phyloP scores from a whole-genome alignment of 176 grass and related monocot genomes.

The Aegilops sharonensis region DNA sequence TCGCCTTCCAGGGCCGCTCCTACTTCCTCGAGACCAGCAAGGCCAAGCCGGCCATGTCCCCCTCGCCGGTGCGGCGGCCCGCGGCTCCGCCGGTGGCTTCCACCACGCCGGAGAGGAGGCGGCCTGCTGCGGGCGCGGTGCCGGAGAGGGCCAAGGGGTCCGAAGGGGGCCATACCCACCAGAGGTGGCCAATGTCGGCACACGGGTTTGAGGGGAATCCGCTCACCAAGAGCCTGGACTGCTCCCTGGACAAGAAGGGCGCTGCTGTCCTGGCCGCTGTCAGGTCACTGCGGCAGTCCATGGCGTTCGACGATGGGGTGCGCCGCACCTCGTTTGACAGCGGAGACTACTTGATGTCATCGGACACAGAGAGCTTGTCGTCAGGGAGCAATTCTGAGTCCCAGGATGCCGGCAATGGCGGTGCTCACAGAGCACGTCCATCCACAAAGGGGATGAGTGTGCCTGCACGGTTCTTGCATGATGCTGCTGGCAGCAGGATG shows the following conservation, averaged over 20 bases:
- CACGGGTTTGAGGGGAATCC: constrained; percentile 55
- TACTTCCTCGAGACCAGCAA: constrained; percentile 87
- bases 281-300: constrained; percentile 65
- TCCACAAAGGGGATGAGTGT: constrained; percentile 52
- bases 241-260: constrained; percentile 62
- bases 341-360: constrained; percentile 60
- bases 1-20: constrained; percentile 95
- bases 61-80: constrained; percentile 59
- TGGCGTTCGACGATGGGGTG: constrained; percentile 56
- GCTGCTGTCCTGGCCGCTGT: constrained; percentile 59
- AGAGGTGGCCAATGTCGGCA: constrained; percentile 67
- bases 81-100: constrained; percentile 14
- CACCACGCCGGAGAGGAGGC: constrained; percentile 52
- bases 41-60: constrained; percentile 53
- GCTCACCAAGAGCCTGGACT: constrained; percentile 83
- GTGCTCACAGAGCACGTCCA: constrained; percentile 20
- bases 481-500: constrained; percentile 42
- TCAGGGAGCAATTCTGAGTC: constrained; percentile 83
- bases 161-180: constrained; percentile 31
- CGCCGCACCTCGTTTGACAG: constrained; percentile 51
- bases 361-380: constrained; percentile 79
- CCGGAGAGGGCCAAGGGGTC: constrained; percentile 49
- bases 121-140: constrained; percentile 25
- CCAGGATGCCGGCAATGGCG: constrained; percentile 42
- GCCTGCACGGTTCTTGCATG: constrained; percentile 61